Evolutionary conservation across 768 basidiomycete genomes (phyloP), one percentile per base, ranked within the genome.

Genomic region (Collybia mongolica): DNA sequence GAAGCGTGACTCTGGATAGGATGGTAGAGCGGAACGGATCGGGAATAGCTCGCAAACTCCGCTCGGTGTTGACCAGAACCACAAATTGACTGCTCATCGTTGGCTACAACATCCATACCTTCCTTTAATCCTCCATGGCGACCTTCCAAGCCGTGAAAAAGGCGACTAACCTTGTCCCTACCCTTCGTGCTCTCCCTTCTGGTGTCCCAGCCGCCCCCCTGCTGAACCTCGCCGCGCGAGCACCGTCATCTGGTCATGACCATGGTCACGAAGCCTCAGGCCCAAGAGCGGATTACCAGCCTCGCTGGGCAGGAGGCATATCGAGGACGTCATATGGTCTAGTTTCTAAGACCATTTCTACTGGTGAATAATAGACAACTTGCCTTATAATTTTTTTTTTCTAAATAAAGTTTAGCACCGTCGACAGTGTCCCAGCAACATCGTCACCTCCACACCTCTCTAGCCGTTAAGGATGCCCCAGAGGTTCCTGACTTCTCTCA

Each of bases 401-500:
- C 36, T 50, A 20, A 11, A n/a, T 9, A 40, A 18, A 39, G 24
- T 54, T 37, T 65, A 80, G 86, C 80, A 41, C 68, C 78, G n/a
- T 64, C 82, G 17, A 80, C 81, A 15, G 68, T 74, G 49, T 66
- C 72, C 56, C 74, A 74, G 71, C 81, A 84, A 54, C 84, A 81
- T 51, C 87, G 90, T 64, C 77, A 86, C 53, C 72, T 96, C 51
- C 88, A 91, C 65, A 89, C 90, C 58, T 86, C 93, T 48, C 78
- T 83, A 39, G 73, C 76, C 48, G 74, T 73, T 60, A 81, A 79
- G 59, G 83, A 86, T 62, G 83, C 86, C 24, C 85, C 90, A 41
- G 77, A 91, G 54, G 91, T 96, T 6, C 97, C 97, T 55, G 88
- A 98, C 75, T 95, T 89, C 65, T 80, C 84, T 39, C 67, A 83